phyloP scores from a whole-genome alignment of 768 basidiomycete species.

The Strobilomyces confusus region DNA sequence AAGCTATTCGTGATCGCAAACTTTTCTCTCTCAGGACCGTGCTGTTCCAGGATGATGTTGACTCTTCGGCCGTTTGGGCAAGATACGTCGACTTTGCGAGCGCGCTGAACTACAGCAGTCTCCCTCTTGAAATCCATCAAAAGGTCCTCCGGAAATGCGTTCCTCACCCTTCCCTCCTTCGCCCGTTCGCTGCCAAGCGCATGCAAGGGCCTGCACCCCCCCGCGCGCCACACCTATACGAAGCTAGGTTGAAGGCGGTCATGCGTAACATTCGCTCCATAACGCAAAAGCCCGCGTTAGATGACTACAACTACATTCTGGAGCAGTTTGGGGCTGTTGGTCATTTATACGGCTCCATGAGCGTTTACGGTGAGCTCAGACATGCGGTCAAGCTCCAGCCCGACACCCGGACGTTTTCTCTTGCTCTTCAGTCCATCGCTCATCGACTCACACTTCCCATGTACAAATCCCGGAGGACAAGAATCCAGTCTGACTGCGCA shows the following conservation, averaged over 20 bases:
- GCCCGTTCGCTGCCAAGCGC: slow-evolving; percentile 39
- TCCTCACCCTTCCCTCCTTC: slow-evolving; percentile 42
- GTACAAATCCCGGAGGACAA: slow-evolving; percentile 32
- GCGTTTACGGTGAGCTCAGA: slow-evolving; percentile 59
- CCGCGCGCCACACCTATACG: slow-evolving; percentile 49
- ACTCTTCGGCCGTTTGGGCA: slow-evolving; percentile 58
- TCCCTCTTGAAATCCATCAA: slow-evolving; percentile 67
- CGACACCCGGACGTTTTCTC: slow-evolving; percentile 51
- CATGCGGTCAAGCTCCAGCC: slow-evolving; percentile 41
- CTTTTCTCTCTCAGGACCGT: slow-evolving; percentile 24
- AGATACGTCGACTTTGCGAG: slow-evolving; percentile 57
- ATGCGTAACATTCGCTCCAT: slow-evolving; percentile 65
- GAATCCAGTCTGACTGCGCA: slow-evolving; percentile 41
- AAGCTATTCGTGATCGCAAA: slow-evolving; percentile 23
- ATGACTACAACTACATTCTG: slow-evolving; percentile 74
- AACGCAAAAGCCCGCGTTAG: slow-evolving; percentile 39
- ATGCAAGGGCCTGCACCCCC: slow-evolving; percentile 37
- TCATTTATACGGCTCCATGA: slow-evolving; percentile 55
- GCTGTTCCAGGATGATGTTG: slow-evolving; percentile 30
- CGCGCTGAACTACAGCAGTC: slow-evolving; percentile 41
- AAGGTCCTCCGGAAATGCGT: slow-evolving; percentile 66
- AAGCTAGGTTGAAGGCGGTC: slow-evolving; percentile 61
- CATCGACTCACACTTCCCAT: slow-evolving; percentile 63
- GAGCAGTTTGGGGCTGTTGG: slow-evolving; percentile 74
- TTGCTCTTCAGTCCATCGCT: slow-evolving; percentile 67